Percentiles rank a stretch among this genome's conserved stretches.
Evolutionary conservation across 2,329 filamentous ascomycete genomes (phyloP).

Genomic region (Pseudogymnoascus pannorum): DNA sequence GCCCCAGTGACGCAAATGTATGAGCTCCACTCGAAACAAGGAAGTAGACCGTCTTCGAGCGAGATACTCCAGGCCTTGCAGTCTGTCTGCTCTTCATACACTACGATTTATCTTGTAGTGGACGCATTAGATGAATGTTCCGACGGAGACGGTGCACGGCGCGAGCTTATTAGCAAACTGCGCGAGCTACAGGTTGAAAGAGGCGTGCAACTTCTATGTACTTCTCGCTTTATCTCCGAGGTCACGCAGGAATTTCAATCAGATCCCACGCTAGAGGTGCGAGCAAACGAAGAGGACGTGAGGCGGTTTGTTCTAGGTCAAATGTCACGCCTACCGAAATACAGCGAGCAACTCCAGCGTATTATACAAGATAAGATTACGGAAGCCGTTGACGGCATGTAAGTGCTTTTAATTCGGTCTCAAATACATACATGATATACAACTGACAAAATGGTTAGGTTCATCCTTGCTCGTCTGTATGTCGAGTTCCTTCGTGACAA

Average conservation of each 20-base stretch:
- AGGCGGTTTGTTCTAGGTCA: slow-evolving; percentile 22
- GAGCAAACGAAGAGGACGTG: slow-evolving; percentile 27
- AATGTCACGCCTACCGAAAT: slow-evolving; percentile 18
- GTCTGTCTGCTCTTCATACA: slow-evolving; percentile 15
- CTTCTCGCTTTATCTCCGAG: slow-evolving; percentile 26
- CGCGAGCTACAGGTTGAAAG: not conserved
- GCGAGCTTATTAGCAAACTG: slow-evolving; percentile 12
- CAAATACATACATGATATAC: too few relatives aligned
- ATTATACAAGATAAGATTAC: slow-evolving; percentile 21
- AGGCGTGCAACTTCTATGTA: slow-evolving; percentile 10
- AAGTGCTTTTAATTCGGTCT: slow-evolving; percentile 18
- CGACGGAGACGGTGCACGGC: not conserved
- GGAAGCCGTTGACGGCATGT: slow-evolving; percentile 27
- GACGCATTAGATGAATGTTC: slow-evolving; percentile 15
- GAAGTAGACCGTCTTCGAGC: too few relatives aligned
- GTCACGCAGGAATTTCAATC: slow-evolving; percentile 20
- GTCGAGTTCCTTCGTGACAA: slow-evolving; percentile 26
- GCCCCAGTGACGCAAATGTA: too few relatives aligned
- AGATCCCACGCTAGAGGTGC: slow-evolving; percentile 24
- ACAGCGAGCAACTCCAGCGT: slow-evolving; percentile 16
- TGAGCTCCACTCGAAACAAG: too few relatives aligned
- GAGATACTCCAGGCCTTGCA: slow-evolving; percentile 21
- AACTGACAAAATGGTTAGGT: not conserved
- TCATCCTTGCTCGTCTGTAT: slow-evolving; percentile 25
- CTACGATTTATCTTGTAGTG: slow-evolving; percentile 14